Evolutionary conservation across 1,284 basidiomycete genomes (phyloP).

Genomic region (Boletus subluridellus): DNA sequence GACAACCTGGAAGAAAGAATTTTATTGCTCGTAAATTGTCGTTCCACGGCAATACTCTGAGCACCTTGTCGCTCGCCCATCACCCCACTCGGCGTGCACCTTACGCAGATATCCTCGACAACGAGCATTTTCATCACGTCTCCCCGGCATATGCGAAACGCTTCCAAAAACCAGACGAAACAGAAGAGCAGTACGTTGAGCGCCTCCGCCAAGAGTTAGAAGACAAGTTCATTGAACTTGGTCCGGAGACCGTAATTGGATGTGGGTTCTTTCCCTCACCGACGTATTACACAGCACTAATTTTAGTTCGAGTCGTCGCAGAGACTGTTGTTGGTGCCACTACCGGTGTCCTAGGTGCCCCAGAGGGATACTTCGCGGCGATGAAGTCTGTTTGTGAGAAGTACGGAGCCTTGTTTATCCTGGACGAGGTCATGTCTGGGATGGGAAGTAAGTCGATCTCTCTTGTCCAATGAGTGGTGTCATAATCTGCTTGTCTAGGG

Average conservation of each 20-base stretch:
- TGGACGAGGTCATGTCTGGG: conserved; percentile 86
- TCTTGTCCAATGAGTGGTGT: neutral
- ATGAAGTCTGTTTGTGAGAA: conserved; percentile 87
- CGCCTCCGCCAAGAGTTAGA: conserved; percentile 76
- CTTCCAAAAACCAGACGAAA: conserved; percentile 65
- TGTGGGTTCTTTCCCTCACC: conserved; percentile 46
- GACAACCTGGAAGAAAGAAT: conserved; percentile 65
- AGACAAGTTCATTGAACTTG: conserved; percentile 76
- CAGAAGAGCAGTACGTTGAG: conserved; percentile 73
- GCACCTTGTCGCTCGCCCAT: conserved; percentile 62
- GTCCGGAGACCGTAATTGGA: conserved; percentile 74
- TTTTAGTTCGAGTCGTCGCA: conserved; percentile 60
- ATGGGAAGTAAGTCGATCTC: conserved; percentile 65
- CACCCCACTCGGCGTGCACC: conserved; percentile 65
- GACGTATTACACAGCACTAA: conserved; percentile 6
- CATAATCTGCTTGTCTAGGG: conserved; percentile 40
- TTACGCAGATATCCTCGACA: conserved; percentile 62
- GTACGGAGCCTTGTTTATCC: conserved; percentile 80
- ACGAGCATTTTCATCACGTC: conserved; percentile 70
- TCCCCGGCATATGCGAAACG: conserved; percentile 83
- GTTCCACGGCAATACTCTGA: conserved; percentile 82
- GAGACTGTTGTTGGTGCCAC: conserved; percentile 84
- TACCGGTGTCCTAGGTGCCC: conserved; percentile 69
- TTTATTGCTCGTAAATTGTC: conserved; percentile 78
- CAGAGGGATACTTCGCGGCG: conserved; percentile 76